Evolutionary conservation across 768 basidiomycete species (phyloP).

Genomic region (Russula foetens): DNA sequence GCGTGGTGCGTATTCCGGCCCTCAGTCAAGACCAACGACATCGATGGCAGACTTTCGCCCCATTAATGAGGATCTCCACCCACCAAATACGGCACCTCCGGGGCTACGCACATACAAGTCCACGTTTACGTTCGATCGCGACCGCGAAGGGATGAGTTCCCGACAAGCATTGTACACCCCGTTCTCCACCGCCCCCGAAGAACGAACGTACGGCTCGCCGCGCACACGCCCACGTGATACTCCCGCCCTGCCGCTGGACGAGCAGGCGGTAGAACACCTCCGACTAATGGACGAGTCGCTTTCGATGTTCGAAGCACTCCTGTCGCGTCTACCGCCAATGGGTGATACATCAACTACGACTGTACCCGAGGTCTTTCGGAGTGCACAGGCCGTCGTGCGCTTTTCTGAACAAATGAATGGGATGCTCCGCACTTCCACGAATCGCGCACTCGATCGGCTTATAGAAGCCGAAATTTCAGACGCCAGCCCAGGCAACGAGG

Average conservation of each 20-base stretch:
- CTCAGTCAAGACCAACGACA: conserved; percentile 22
- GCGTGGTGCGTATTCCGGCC: conserved; percentile 16
- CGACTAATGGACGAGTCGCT: conserved; percentile 65
- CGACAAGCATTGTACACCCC: conserved; percentile 11
- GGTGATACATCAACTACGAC: conserved; percentile 32
- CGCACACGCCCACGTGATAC: conserved; percentile 8
- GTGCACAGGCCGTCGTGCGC: conserved; percentile 54
- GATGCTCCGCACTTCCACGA: conserved; percentile 47
- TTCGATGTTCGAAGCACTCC: conserved; percentile 57
- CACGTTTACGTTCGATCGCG: conserved; percentile 30
- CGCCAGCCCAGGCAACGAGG: conserved; percentile 25
- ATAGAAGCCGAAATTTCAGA: conserved; percentile 68
- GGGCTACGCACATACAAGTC: conserved; percentile 36
- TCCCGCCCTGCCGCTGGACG: conserved; percentile 9
- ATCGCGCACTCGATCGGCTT: conserved; percentile 59
- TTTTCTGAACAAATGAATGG: conserved; percentile 61
- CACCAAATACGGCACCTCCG: conserved; percentile 34
- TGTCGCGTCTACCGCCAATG: conserved; percentile 46
- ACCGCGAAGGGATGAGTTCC: conserved; percentile 16
- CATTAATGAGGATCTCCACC: conserved; percentile 21
- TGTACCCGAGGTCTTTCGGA: conserved; percentile 47
- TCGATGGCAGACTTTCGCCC: conserved; percentile 29
- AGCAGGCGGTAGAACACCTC: conserved; percentile 44
- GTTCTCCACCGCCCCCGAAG: conserved; percentile 11
- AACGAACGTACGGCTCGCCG: conserved; percentile 19